phyloP scores from a whole-genome alignment of 1,139 yeast genomes.

The Candida sp. region DNA sequence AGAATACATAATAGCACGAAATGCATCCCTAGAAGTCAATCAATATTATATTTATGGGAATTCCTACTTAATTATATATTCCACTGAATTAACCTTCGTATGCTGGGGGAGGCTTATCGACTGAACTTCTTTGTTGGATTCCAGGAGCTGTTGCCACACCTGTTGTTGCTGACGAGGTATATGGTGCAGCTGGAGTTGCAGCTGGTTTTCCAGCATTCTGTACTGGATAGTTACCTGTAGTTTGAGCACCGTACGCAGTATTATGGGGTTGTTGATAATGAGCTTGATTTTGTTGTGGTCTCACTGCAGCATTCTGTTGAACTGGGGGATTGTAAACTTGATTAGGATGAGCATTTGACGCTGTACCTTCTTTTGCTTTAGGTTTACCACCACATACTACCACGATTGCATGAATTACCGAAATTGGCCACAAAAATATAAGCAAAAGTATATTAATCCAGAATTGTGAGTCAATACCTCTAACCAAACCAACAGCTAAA shows the following conservation, averaged over 20 bases:
- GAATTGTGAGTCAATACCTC: neutral
- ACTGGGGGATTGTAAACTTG: neutral
- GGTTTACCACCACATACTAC: neutral
- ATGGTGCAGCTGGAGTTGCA: neutral
- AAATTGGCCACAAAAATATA: neutral
- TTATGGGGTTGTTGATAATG: neutral
- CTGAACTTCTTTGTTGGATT: neutral
- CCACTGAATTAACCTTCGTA: constrained; percentile 1
- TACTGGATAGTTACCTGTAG: neutral
- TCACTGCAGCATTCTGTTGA: too few relatives aligned
- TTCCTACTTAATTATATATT: neutral
- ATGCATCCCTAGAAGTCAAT: too few relatives aligned
- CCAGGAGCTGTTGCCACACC: neutral
- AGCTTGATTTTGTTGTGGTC: neutral
- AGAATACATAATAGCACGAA: too few relatives aligned
- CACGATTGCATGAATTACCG: neutral
- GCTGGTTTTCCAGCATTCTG: neutral
- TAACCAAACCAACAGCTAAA: neutral
- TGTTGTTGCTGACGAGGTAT: neutral
- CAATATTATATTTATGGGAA: too few relatives aligned
- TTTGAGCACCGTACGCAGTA: neutral
- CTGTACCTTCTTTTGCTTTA: neutral
- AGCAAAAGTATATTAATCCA: neutral
- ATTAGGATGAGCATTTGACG: neutral
- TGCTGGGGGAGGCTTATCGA: neutral